Evolutionary conservation across 148 eudicot species (phyloP).

Genomic region (Chenopodium formosanum): DNA sequence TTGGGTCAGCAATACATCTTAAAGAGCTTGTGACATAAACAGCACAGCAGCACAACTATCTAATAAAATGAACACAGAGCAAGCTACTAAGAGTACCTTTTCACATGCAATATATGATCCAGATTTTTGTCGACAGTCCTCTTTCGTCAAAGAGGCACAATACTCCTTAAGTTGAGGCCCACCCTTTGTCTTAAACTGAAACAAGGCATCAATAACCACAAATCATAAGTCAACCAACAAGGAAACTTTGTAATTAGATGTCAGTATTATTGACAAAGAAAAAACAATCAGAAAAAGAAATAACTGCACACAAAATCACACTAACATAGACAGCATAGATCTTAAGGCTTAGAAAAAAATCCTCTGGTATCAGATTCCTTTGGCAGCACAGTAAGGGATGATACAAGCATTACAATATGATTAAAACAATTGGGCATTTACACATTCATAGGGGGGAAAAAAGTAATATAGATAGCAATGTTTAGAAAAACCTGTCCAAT

Average conservation of each 20-base stretch:
- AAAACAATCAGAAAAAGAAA: background rate
- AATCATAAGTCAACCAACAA: too few species aligned
- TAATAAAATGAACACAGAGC: background rate
- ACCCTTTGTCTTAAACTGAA: conserved; percentile 90
- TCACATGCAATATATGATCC: conserved; percentile 82
- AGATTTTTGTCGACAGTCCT: conserved; percentile 84
- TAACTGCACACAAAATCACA: background rate
- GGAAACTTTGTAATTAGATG: background rate
- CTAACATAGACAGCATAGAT: background rate
- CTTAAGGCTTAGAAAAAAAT: background rate
- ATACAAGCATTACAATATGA: background rate
- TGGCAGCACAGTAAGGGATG: background rate
- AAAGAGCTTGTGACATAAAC: background rate
- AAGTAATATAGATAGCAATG: too few species aligned
- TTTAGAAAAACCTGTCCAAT: too few species aligned
- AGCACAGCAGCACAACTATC: too few species aligned
- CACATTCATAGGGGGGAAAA: too few species aligned
- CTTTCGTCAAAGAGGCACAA: conserved; percentile 88
- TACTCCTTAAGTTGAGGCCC: conserved; percentile 93
- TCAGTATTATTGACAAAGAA: background rate
- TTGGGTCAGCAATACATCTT: background rate
- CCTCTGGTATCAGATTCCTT: background rate
- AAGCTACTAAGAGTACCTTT: conserved; percentile 45
- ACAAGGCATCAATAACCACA: background rate
- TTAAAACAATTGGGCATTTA: too few species aligned